Percentiles rank a stretch among this genome's conserved stretches.
These are phyloP conservation scores for Nephelium lappaceum DNA, from an alignment of 345 rosid species.

Conservation along the genomic window DNA sequence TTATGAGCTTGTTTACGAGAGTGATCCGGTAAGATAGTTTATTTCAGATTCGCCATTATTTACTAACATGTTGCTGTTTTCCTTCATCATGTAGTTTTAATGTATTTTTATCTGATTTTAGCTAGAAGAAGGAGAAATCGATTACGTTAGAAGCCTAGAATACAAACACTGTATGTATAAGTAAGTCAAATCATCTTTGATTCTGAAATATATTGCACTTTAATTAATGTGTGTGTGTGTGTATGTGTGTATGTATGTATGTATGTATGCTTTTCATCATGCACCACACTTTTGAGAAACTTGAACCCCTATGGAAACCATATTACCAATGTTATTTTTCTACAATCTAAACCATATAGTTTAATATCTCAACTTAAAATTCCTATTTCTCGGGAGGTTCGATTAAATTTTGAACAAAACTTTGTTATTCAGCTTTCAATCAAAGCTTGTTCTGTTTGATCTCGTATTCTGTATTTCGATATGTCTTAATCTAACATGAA, in stretches of 20 bases:
- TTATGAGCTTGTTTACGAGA: constrained; percentile 70
- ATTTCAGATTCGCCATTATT: background rate
- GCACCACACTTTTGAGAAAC: no score
- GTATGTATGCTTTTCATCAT: no score
- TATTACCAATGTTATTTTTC: background rate
- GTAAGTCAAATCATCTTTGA: constrained; percentile 42
- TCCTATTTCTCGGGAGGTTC: no score
- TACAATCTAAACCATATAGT: background rate
- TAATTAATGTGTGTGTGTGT: background rate
- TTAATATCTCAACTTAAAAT: no score
- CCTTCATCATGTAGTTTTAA: background rate
- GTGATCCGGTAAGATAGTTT: constrained; percentile 63
- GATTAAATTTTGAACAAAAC: no score
- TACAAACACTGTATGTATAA: constrained; percentile 80
- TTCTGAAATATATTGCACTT: constrained; percentile 6
- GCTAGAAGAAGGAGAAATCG: constrained; percentile 93
- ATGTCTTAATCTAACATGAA: no score
- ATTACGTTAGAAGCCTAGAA: constrained; percentile 71
- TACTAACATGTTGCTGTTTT: background rate
- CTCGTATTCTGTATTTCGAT: no score
- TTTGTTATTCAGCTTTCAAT: no score
- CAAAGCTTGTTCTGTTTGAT: no score
- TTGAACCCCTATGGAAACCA: background rate
- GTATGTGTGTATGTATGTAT: no score
- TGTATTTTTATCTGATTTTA: constrained; percentile 22